phyloP scores from a whole-genome alignment of 2,329 filamentous ascomycete species.

The Neophaeococcomyces aloes region DNA sequence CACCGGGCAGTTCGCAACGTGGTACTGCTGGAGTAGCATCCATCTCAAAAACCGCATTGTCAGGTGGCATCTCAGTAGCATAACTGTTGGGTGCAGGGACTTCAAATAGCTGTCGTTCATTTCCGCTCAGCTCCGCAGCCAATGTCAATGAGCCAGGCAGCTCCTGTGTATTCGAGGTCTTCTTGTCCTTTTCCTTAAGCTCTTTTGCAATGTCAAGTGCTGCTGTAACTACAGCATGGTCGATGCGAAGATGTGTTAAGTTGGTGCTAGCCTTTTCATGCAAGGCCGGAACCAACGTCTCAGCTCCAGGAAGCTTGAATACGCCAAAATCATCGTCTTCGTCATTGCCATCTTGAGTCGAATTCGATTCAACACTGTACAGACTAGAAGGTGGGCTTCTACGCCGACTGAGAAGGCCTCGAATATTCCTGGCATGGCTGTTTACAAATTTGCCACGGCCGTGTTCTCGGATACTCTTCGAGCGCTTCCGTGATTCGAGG shows the following conservation, averaged over 20 bases:
- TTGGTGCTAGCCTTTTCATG: constrained; percentile 36
- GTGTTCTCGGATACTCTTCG: constrained; percentile 13
- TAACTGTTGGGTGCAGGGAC: constrained; percentile 15
- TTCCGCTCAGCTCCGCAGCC: constrained; percentile 23
- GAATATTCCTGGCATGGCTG: constrained; percentile 14
- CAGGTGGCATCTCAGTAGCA: constrained; percentile 27
- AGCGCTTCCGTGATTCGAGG: not conserved
- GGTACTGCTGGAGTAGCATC: constrained; percentile 26
- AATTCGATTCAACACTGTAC: not conserved
- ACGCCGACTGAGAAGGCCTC: not conserved
- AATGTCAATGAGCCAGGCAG: constrained; percentile 13
- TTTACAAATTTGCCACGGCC: constrained; percentile 13
- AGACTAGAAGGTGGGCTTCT: constrained; percentile 4
- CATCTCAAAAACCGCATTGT: constrained; percentile 30
- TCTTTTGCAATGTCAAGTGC: constrained; percentile 24
- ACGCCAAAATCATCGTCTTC: constrained; percentile 21
- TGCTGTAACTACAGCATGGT: constrained; percentile 45
- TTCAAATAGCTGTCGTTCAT: constrained; percentile 19
- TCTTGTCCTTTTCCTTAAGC: constrained; percentile 22
- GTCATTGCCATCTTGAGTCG: constrained; percentile 4
- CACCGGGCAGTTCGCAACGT: constrained; percentile 28
- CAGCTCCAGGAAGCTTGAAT: constrained; percentile 37
- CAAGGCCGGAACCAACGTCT: constrained; percentile 45
- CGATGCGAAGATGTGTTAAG: constrained; percentile 45
- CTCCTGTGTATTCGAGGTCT: constrained; percentile 14